Base-by-base conservation (phyloP, 2,329 filamentous ascomycete species). In the Pseudonectria foliicola region DNA sequence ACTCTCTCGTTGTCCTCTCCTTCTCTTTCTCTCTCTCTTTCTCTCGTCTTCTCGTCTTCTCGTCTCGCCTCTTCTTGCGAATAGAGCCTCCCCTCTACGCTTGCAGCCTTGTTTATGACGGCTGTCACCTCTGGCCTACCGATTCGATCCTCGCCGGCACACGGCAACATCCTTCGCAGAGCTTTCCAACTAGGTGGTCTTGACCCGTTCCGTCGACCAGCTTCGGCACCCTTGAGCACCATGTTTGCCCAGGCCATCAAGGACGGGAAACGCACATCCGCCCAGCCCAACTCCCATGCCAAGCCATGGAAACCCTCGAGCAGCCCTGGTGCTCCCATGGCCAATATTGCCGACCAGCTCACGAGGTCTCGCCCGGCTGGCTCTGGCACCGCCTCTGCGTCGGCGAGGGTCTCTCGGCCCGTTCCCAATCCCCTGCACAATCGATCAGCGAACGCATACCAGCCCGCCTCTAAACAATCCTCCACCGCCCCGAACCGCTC, bases 291-390 rank as follows among this genome's bases (percentile, higher is more conserved):
- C 7, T 45, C 54, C 31, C 53, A 73, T 28, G 57, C 64, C 4
- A 75, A 77, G 53, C 65, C 73, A 38, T 59, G 73, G 12, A 75
- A 79, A 43, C 67, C 73, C 4, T 77, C 76, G 1, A 78, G 71
- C 55, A 77, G 68, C 45, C 70, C 72, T 10, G 59, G 55, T 28
- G 53, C 61, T 16, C 44, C 56, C 8, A 62, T 67, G 53, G 58
- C 59, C 26, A 70, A 69, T 39, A 72, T 79, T 44, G 57, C 68
- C 36, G 65, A 73, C 30, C 67, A 69, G 35, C 61, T 74, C 45
- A 69, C 66, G 41, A 71, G 66, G 45, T 56, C 64, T 23, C 59
- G 57, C 26, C 57, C 60, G 33, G 51, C 55, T 23, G 48, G 57
- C 42, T 46, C 56, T 26, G 46, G 55, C 48, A 50, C 55, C 40